phyloP scores from a whole-genome alignment of 2,329 filamentous ascomycete species.

The Colletotrichum sp. region DNA sequence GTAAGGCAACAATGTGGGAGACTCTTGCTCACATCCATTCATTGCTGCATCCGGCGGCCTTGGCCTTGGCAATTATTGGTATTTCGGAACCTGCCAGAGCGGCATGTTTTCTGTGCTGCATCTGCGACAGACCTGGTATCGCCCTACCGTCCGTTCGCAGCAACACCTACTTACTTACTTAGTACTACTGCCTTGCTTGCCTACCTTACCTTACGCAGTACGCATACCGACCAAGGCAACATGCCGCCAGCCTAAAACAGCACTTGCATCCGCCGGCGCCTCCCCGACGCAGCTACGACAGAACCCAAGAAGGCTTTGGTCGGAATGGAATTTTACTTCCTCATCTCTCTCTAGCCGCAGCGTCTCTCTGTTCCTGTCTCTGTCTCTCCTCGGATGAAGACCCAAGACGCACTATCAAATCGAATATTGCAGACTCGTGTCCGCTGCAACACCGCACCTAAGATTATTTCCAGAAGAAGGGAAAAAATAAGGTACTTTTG shows the following conservation, averaged over 20 bases:
- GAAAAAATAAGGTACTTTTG: background rate
- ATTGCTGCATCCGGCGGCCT: background rate
- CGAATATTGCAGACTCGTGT: background rate
- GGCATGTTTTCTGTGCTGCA: background rate
- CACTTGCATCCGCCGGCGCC: background rate
- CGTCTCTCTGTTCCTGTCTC: background rate
- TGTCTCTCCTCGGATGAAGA: background rate
- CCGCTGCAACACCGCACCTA: background rate
- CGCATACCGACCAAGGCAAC: background rate
- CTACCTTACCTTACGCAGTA: background rate
- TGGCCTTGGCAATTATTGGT: background rate
- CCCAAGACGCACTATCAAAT: background rate
- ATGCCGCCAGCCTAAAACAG: background rate
- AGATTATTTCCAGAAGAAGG: background rate
- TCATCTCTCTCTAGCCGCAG: background rate
- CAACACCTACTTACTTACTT: background rate
- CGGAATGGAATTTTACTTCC: background rate
- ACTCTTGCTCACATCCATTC: background rate
- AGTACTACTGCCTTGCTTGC: too few species aligned
- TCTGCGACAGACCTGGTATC: constrained; percentile 11
- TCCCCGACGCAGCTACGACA: background rate
- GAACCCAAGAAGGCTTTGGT: background rate
- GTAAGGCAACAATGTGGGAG: background rate
- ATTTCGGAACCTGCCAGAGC: background rate
- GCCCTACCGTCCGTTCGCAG: constrained; percentile 12